These are phyloP conservation scores for Neoarthrinium moseri DNA, from an alignment of 2,329 filamentous ascomycete genomes.

Conservation along the genomic window DNA sequence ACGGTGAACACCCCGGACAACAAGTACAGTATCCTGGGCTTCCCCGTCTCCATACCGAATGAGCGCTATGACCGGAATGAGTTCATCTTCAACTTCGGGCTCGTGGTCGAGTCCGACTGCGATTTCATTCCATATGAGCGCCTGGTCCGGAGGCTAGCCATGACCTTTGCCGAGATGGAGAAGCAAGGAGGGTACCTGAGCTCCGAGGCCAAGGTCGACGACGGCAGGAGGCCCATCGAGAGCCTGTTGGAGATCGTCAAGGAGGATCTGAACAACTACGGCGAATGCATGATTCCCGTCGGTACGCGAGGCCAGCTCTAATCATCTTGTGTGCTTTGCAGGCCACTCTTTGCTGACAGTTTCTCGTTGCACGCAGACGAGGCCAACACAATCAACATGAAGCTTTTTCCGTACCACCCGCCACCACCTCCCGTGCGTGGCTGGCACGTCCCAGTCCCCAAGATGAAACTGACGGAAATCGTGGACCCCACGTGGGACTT, in stretches of 20 bases:
- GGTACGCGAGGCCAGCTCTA: no score
- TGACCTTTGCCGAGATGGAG: conserved; percentile 85
- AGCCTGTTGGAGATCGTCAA: conserved; percentile 78
- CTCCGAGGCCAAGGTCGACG: conserved; percentile 32
- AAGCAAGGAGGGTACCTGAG: conserved; percentile 85
- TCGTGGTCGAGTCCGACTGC: conserved; percentile 66
- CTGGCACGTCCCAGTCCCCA: conserved; percentile 86
- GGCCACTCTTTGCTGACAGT: not conserved
- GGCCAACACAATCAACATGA: conserved; percentile 93
- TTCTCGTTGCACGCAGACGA: conserved; percentile 59
- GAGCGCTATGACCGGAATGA: conserved; percentile 86
- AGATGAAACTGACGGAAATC: conserved; percentile 63
- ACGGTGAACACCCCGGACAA: conserved; percentile 71
- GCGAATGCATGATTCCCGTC: conserved; percentile 97
- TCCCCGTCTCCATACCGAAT: conserved; percentile 83
- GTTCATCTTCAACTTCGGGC: conserved; percentile 97
- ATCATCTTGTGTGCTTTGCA: no score
- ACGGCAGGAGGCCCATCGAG: conserved; percentile 71
- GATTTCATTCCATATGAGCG: conserved; percentile 80
- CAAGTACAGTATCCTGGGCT: conserved; percentile 77
- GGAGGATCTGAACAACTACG: conserved; percentile 93
- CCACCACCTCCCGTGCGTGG: conserved; percentile 75
- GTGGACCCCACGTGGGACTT: conserved; percentile 72
- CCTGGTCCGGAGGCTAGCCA: conserved; percentile 81
- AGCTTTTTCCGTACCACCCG: conserved; percentile 82